A percentile compares a stretch with the other conserved stretches of the same genome.
phyloP scores from a whole-genome alignment of 129 eudicot genomes.

The Centrapalus pauciflorus region DNA sequence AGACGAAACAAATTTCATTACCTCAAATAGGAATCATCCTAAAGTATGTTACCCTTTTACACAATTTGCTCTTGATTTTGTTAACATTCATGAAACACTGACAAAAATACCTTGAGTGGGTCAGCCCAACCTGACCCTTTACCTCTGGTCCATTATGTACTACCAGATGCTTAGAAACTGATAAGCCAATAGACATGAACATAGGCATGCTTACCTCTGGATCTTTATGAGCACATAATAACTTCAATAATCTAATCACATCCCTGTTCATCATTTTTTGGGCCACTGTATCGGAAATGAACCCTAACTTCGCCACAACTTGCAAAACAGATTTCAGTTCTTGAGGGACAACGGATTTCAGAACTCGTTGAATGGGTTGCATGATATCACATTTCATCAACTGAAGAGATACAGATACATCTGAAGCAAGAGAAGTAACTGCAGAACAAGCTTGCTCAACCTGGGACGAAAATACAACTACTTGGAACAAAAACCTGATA shows the following conservation, averaged over 20 bases:
- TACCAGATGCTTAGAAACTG: neutral
- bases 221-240: conserved; percentile 69
- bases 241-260: conserved; percentile 65
- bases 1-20: too few species aligned
- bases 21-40: too few species aligned
- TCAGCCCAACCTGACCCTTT: too few species aligned
- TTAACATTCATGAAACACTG: too few species aligned
- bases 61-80: too few species aligned
- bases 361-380: conserved; percentile 80
- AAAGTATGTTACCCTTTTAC: too few species aligned
- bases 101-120: too few species aligned
- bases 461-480: conserved; percentile 37
- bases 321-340: conserved; percentile 87
- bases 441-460: conserved; percentile 98
- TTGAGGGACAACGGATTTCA: conserved; percentile 57
- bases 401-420: conserved; percentile 68
- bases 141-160: too few species aligned
- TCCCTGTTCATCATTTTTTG: conserved; percentile 85
- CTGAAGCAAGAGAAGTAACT: conserved; percentile 87
- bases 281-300: conserved; percentile 74
- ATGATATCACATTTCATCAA: conserved; percentile 91
- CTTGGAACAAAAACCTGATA: neutral
- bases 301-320: conserved; percentile 72
- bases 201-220: conserved; percentile 53
- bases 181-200: neutral